Base-by-base conservation (phyloP, 345 rosid genomes). In the Triadica sebifera region DNA sequence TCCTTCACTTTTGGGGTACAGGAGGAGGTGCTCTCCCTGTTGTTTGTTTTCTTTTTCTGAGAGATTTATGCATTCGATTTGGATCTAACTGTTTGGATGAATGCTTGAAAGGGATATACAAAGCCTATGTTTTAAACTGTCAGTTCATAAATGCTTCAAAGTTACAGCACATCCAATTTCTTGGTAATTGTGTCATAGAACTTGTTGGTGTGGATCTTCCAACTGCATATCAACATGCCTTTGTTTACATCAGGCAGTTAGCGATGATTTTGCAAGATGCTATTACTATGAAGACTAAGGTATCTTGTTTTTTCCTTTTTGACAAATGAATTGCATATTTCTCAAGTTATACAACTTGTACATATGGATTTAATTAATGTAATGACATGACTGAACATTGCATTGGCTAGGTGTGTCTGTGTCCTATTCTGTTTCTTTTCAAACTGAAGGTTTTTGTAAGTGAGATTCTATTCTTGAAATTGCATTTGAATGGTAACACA, bases 1-100 rank as follows among this genome's bases (percentile, higher is more conserved):
- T 84, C 50, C 92, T 95, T 84, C 99, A 93, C 79, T 95, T 93
- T 81, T 95, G 98, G 99, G 97, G 99, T 59, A 90, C 99, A 1
- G 97, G 97, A 69, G 88, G 88, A 77, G 94, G 92, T 69, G 80
- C 93, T 19, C 93, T 95, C 49, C 87, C 99, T 60, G 88, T 91
- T 79, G 93, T 93, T 57, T 87, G 98, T 51, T 85, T 93, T 74
- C 85, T 95, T 39, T 93, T 95, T 81, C 67, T 95, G 49, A 88
- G 99, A 81, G 96, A 93, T 67, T 70, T 95, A 55, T 93, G 99
- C 79, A 59, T 93, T 72, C 92, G 94, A 37, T 78, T 90, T 67
- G 98, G 98, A 76, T 75, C 88, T 34, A 93, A 91, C 67, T 88
- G 89, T 84, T 73, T 91, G 72, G 99, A 95, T 74, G 99, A 93